Evolutionary conservation across 2,329 filamentous ascomycete genomes (phyloP).

Genomic region (Paecilomyces dactylethromorphus): DNA sequence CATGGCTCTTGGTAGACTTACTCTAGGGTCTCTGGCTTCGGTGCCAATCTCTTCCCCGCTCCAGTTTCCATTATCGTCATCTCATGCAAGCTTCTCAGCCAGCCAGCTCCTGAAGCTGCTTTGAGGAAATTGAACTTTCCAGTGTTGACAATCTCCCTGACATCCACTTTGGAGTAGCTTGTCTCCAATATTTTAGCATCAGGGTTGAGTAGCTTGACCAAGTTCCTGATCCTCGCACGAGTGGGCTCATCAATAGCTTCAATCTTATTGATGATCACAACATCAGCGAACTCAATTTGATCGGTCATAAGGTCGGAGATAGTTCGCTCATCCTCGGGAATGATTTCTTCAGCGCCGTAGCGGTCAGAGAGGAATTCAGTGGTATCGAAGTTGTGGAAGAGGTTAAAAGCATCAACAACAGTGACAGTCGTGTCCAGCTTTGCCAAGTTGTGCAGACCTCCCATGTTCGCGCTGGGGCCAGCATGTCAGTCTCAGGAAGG

Average conservation of each 20-base stretch:
- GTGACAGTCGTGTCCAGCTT: conserved; percentile 66
- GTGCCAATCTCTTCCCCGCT: conserved; percentile 50
- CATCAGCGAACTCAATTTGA: conserved; percentile 71
- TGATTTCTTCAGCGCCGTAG: conserved; percentile 52
- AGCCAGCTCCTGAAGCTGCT: conserved; percentile 60
- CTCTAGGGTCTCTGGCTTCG: conserved; percentile 66
- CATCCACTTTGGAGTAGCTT: conserved; percentile 53
- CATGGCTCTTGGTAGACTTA: conserved; percentile 19
- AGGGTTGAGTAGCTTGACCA: conserved; percentile 60
- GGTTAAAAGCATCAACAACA: conserved; percentile 66
- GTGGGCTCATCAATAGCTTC: conserved; percentile 51
- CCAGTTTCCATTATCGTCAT: conserved; percentile 57
- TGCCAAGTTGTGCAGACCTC: conserved; percentile 60
- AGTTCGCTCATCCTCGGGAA: conserved; percentile 63
- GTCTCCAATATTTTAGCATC: conserved; percentile 58
- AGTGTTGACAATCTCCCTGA: conserved; percentile 60
- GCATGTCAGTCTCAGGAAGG: conserved; percentile 8
- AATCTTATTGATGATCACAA: conserved; percentile 64
- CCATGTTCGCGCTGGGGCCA: conserved; percentile 42
- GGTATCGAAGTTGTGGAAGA: conserved; percentile 67
- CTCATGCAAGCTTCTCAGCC: conserved; percentile 63
- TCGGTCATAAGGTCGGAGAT: conserved; percentile 72
- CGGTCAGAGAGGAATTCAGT: conserved; percentile 60
- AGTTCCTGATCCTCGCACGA: conserved; percentile 42
- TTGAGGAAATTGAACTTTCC: conserved; percentile 58